These are phyloP conservation scores for Cytidiella melzeri DNA, from an alignment of 768 basidiomycete species.

Conservation along the genomic window DNA sequence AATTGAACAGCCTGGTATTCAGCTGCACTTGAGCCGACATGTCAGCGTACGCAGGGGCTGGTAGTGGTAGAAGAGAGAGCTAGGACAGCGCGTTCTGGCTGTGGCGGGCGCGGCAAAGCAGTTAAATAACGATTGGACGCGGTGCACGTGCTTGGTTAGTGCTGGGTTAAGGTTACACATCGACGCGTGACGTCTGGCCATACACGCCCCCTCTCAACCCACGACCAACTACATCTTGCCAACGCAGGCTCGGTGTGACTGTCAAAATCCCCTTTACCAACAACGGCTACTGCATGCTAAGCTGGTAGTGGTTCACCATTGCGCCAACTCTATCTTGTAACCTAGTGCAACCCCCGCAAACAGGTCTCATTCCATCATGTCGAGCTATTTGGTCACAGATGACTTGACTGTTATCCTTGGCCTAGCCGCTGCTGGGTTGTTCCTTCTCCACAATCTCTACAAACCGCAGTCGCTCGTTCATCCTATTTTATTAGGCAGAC, in stretches of 20 bases:
- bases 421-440: slow-evolving; percentile 69
- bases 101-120: slow-evolving; percentile 7
- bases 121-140: slow-evolving; percentile 16
- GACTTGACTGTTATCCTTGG: slow-evolving; percentile 75
- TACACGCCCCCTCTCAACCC: neutral
- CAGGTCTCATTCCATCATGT: too few relatives aligned
- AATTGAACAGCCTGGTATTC: slow-evolving; percentile 38
- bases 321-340: too few relatives aligned
- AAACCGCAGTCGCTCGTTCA: slow-evolving; percentile 84
- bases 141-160: slow-evolving; percentile 8
- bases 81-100: neutral
- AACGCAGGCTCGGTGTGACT: neutral
- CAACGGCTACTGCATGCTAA: neutral
- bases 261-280: neutral
- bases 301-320: too few relatives aligned
- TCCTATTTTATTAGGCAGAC: slow-evolving; percentile 87
- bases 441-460: slow-evolving; percentile 72
- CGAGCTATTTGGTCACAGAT: slow-evolving; percentile 66
- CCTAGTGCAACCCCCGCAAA: too few relatives aligned
- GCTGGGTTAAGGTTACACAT: slow-evolving; percentile 4
- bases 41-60: slow-evolving; percentile 11
- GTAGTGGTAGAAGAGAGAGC: slow-evolving; percentile 8
- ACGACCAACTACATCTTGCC: too few relatives aligned
- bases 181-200: neutral
- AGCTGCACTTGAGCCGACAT: slow-evolving; percentile 45